Evolutionary conservation across 2,329 filamentous ascomycete species (phyloP).

Genomic region (Cryphonectria radicalis): DNA sequence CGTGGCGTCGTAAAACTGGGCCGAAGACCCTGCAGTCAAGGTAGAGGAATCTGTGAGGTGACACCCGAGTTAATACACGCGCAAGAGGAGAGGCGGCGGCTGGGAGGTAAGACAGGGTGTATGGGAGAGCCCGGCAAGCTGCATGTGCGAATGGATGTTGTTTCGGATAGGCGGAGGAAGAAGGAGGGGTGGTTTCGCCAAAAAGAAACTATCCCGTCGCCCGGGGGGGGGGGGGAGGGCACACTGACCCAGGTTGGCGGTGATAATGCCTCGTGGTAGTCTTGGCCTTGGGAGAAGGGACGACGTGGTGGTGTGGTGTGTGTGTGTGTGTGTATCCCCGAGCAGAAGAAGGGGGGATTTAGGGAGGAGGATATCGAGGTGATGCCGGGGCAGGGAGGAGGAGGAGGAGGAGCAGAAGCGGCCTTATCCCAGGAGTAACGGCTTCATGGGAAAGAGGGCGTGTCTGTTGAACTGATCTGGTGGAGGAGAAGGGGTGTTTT

Average conservation of each 20-base stretch:
- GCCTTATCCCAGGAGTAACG: slow-evolving; percentile 27
- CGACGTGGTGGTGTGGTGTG: not conserved
- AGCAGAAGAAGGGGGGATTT: slow-evolving; percentile 1
- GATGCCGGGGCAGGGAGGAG: slow-evolving; percentile 6
- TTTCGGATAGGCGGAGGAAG: slow-evolving; percentile 12
- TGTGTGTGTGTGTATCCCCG: not conserved
- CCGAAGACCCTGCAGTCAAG: slow-evolving; percentile 52
- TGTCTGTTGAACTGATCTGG: not conserved
- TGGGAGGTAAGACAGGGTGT: slow-evolving; percentile 19
- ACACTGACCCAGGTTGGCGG: slow-evolving; percentile 26
- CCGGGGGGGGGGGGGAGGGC: not conserved
- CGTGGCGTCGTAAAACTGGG: slow-evolving; percentile 56
- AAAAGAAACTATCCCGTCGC: not conserved
- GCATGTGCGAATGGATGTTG: slow-evolving; percentile 19
- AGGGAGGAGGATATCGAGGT: not conserved
- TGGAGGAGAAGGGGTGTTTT: not conserved
- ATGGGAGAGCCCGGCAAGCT: slow-evolving; percentile 14
- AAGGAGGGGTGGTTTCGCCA: not conserved
- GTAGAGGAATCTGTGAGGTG: slow-evolving; percentile 52
- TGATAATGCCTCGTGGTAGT: not conserved
- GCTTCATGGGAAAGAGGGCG: slow-evolving; percentile 26
- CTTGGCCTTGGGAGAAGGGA: not conserved
- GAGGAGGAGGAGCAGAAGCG: not conserved
- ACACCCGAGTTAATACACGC: slow-evolving; percentile 13
- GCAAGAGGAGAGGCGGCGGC: slow-evolving; percentile 42